Base-by-base conservation (phyloP, 768 basidiomycete species). In the Boletus pseudopeckii region DNA sequence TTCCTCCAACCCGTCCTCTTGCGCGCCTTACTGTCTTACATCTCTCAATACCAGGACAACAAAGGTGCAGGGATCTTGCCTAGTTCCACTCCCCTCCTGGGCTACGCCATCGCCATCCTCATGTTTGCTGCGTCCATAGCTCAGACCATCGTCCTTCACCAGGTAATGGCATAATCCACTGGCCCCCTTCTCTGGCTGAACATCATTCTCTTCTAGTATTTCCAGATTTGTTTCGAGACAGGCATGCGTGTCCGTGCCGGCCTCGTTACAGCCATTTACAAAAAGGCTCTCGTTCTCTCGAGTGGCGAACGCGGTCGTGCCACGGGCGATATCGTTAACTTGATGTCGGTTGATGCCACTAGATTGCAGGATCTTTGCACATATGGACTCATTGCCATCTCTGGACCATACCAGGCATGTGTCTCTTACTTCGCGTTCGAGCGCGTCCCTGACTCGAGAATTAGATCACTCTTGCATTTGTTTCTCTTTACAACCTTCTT, bases 191-290 rank as follows among this genome's bases (percentile, higher is more conserved):
- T 13, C 4, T 26, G 5, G 14, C 41, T 61, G 13, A 59, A 14
- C 6, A 0, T 1, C 4, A 5, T n/a, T 10, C 8, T 11, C 9
- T 34, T 45, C 26, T 56, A 90, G 85, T 96, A 95, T 69, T 95
- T 96, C 70, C 89, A 95, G 72, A 77, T 80, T 3, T 85, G 85
- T 44, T 90, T 81, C 64, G 83, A 88, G 64, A 90, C 88, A 10
- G 92, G 92, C 8, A 96, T 96, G 94, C 85, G 95, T n/a, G 81
- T 97, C 41, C 85, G 93, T 28, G 88, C 91, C 0, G 95, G 94
- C 0, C 80, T 98, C 20, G 83, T 98, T 14, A 85, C 85, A 1
- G 81, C 78, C 4, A 92, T 97, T 48, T 98, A 96, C 74, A 74
- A 83, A 46, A 97, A 98, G 67, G 81, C 92, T 0, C 76, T 98